Percentiles rank a stretch among this genome's conserved stretches.
Evolutionary conservation across 805 yeast species (phyloP).

Genomic region (Yarrowia divulgata): DNA sequence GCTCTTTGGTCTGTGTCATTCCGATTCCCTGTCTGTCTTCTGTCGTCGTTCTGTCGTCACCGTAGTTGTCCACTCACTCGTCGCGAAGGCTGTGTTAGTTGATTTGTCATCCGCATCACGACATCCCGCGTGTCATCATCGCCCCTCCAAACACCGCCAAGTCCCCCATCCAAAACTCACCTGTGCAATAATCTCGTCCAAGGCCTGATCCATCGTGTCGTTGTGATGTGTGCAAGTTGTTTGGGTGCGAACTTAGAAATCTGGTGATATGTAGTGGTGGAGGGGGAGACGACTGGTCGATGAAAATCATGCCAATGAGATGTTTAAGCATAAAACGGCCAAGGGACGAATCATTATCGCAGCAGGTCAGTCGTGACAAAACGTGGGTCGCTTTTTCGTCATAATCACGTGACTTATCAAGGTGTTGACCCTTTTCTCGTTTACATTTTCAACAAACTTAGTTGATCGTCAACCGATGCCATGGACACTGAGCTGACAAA

Average conservation of each 20-base stretch:
- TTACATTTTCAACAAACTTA: too few relatives aligned
- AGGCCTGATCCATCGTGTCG: constrained; percentile 38
- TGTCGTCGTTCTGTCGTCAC: neutral
- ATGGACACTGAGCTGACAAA: too few relatives aligned
- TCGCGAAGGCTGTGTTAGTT: constrained; percentile 38
- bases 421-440: too few relatives aligned
- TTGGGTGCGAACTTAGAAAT: constrained; percentile 26
- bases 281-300: neutral
- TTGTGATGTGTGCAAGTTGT: constrained; percentile 22
- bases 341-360: too few relatives aligned
- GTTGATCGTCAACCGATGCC: too few relatives aligned
- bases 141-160: too few relatives aligned
- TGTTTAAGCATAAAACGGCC: too few relatives aligned
- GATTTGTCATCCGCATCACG: neutral
- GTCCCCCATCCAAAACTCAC: neutral
- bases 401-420: too few relatives aligned
- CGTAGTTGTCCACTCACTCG: constrained; percentile 16
- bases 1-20: neutral
- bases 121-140: neutral
- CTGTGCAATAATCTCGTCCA: constrained; percentile 38
- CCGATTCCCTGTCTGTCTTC: too few relatives aligned
- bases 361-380: too few relatives aligned
- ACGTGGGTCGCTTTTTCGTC: too few relatives aligned
- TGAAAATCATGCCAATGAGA: neutral
- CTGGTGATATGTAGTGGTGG: neutral